Evolutionary conservation across 495 filamentous ascomycete species (phyloP).

Genomic region (Rostrohypoxylon terebratum): DNA sequence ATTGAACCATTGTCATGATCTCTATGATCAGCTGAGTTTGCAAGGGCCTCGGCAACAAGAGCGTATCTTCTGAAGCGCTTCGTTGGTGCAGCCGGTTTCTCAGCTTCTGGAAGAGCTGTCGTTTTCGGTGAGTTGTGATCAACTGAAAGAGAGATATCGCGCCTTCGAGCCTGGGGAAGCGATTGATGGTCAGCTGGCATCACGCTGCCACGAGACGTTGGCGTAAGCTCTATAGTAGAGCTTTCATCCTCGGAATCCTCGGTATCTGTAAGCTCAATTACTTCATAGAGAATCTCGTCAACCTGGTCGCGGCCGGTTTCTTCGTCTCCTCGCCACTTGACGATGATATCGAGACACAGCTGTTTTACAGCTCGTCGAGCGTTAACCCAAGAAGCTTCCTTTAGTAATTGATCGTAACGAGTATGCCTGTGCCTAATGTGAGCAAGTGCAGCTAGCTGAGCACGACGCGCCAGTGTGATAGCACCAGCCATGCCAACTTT

Average conservation of each 20-base stretch:
- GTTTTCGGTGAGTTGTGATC: constrained; percentile 25
- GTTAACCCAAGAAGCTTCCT: constrained; percentile 70
- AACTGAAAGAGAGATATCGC: constrained; percentile 32
- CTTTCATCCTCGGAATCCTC: constrained; percentile 70
- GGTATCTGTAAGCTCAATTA: constrained; percentile 84
- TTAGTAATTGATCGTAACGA: constrained; percentile 83
- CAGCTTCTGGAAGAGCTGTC: constrained; percentile 36
- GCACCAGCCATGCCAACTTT: constrained; percentile 75
- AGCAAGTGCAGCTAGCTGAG: constrained; percentile 84
- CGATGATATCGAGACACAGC: constrained; percentile 74
- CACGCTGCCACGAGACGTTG: constrained; percentile 25
- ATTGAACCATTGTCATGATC: constrained; percentile 24
- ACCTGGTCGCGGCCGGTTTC: constrained; percentile 79
- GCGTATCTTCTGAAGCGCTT: constrained; percentile 52
- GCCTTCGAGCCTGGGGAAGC: constrained; percentile 28
- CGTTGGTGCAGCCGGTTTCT: constrained; percentile 44
- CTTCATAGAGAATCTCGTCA: constrained; percentile 83
- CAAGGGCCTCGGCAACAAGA: constrained; percentile 49
- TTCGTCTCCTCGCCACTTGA: constrained; percentile 90
- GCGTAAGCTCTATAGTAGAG: constrained; percentile 36
- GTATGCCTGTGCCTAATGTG: constrained; percentile 90
- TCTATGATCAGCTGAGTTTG: constrained; percentile 31
- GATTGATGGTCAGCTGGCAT: constrained; percentile 25
- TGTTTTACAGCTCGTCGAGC: constrained; percentile 78
- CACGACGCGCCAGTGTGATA: constrained; percentile 76